Conservation (phyloP, 2,329 filamentous ascomycete species). For the Colletotrichum sp. region DNA sequence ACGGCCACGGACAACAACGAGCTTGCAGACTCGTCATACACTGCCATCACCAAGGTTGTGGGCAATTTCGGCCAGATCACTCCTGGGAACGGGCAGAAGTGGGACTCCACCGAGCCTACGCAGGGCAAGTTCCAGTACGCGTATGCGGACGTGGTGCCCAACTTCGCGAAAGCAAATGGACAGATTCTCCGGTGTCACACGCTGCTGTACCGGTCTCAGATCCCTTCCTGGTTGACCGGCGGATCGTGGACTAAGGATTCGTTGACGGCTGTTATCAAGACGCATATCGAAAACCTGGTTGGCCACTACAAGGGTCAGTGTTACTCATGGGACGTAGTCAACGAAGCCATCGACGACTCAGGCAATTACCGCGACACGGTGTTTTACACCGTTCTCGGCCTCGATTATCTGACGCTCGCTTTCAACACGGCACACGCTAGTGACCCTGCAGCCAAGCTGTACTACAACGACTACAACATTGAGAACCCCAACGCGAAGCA, state of each 20-base stretch:
- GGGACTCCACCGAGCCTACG: conserved; percentile 65
- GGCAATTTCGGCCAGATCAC: conserved; percentile 69
- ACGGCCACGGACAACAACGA: conserved; percentile 65
- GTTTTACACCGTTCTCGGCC: conserved; percentile 49
- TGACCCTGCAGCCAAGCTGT: conserved; percentile 45
- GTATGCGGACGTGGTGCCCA: conserved; percentile 60
- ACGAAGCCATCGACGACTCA: conserved; percentile 52
- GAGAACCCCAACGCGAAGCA: conserved; percentile 58
- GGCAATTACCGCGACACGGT: conserved; percentile 38
- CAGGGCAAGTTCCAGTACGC: conserved; percentile 63
- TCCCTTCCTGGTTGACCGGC: conserved; percentile 48
- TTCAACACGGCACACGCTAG: conserved; percentile 49
- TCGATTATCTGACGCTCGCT: conserved; percentile 47
- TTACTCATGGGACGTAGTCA: conserved; percentile 57
- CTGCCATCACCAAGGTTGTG: conserved; percentile 59
- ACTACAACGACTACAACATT: conserved; percentile 49
- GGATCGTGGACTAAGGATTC: conserved; percentile 42
- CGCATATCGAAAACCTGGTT: conserved; percentile 53
- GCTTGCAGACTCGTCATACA: conserved; percentile 57
- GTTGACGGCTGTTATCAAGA: conserved; percentile 45
- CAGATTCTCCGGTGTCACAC: conserved; percentile 56
- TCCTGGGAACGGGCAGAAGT: conserved; percentile 68
- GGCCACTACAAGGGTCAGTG: conserved; percentile 51
- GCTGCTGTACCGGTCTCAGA: conserved; percentile 45
- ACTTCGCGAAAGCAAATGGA: conserved; percentile 27